Evolutionary conservation across 1,284 basidiomycete genomes (phyloP), one percentile per base, ranked within the genome.

Genomic region (Caloboletus inedulis): DNA sequence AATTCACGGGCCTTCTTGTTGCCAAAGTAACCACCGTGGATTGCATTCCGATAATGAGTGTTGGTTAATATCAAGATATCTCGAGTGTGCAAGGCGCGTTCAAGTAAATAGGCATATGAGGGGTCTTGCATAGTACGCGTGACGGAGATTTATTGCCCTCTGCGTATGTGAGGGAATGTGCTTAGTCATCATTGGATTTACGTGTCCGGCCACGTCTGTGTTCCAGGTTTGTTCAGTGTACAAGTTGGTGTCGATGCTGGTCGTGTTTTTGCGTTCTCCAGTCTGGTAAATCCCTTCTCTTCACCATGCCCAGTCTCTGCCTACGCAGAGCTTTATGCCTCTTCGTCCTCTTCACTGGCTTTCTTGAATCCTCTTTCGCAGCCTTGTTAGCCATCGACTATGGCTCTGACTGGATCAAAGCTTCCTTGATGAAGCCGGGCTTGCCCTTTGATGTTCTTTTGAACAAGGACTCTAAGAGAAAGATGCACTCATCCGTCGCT

Each of bases 391-490:
- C 93, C 23, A 91, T 98, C 65, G 94, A 98, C 82, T 96, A 95
- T 81, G 95, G 94, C 67, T 83, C 91, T 37, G 94, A 98, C 74
- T 94, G 86, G 78, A 96, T 94, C 66, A 99, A 98, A 72, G 90
- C 94, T 27, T 95, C 94, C 9, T 77, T 99, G 56, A 91, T 99
- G 81, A 96, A 96, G 67, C 96, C 96, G 1, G 96, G 95, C 37
- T 77, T 92, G 47, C 94, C 96, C 1, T 97, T 99, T 64, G 96
- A 99, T 72, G 92, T 99, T 30, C 78, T 99, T 33, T 77, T 99
- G 46, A 95, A 97, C 74, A 91, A 92, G 68, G 96, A 98, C 70
- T 96, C 93, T 37, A 98, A 98, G 75, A 81, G 96, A 59, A 99
- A 99, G 75, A 93, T 98, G 48, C 88, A 90, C 62, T 85, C 91